Evolutionary conservation across 192 early-diverging fungal genomes (phyloP).

Genomic region (Backusella australiensis): DNA sequence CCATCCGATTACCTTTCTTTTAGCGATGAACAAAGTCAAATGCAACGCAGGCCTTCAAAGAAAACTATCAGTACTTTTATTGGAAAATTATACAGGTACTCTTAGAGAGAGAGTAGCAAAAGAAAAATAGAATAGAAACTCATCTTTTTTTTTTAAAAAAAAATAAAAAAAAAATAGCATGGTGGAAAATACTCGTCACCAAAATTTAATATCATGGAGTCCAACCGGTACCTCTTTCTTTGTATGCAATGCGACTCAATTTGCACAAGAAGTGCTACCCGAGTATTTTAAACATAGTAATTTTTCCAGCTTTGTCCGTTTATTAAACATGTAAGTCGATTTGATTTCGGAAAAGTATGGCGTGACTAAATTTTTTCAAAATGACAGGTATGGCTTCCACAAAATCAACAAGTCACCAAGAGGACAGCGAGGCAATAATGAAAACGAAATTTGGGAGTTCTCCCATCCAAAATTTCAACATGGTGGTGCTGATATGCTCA

Average conservation of each 20-base stretch:
- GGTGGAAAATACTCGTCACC: constrained; percentile 82
- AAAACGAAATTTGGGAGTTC: constrained; percentile 92
- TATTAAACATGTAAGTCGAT: constrained; percentile 71
- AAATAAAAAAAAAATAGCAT: constrained; percentile 44
- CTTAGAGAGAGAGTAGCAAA: too few species aligned
- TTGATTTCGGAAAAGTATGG: constrained; percentile 25
- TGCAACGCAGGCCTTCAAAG: constrained; percentile 8
- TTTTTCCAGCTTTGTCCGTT: constrained; percentile 87
- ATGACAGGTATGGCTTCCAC: constrained; percentile 76
- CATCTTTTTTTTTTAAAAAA: not conserved
- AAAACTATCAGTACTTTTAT: constrained; percentile 24
- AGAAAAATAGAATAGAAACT: not conserved
- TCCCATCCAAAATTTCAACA: constrained; percentile 80
- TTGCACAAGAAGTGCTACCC: constrained; percentile 82
- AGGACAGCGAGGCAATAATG: constrained; percentile 78
- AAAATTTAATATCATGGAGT: constrained; percentile 88
- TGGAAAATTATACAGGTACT: constrained; percentile 16
- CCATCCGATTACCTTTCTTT: not conserved
- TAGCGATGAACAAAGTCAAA: not conserved
- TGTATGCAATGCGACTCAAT: constrained; percentile 87
- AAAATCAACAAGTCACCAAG: constrained; percentile 91
- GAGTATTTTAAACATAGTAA: constrained; percentile 94
- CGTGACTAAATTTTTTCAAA: not conserved
- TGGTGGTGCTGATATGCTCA: constrained; percentile 71
- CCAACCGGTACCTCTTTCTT: constrained; percentile 85